These are phyloP conservation scores for Penicillium samsonianum DNA, from an alignment of 495 filamentous ascomycete genomes.

Conservation along the genomic window DNA sequence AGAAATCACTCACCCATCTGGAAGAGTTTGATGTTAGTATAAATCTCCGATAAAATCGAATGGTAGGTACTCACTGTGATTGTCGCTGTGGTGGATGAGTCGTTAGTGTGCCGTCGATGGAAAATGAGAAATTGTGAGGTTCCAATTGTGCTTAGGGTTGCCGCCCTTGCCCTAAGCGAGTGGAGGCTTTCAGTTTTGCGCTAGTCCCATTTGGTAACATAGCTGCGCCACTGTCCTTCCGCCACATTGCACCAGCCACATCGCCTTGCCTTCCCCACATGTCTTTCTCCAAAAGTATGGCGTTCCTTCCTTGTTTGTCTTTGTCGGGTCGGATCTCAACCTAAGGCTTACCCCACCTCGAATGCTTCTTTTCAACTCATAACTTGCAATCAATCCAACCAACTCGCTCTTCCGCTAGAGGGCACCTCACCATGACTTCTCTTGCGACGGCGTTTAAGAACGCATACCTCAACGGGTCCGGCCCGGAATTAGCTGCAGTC, in stretches of 20 bases:
- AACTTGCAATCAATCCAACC: not conserved
- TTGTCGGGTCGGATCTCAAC: conserved; percentile 1
- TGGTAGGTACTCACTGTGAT: conserved; percentile 52
- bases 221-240: conserved; percentile 5
- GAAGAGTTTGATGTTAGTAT: conserved; percentile 39
- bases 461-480: conserved; percentile 57
- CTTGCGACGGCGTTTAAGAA: conserved; percentile 62
- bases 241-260: conserved; percentile 9
- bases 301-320: not conserved
- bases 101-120: conserved; percentile 43
- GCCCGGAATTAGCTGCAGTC: conserved; percentile 66
- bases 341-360: conserved; percentile 1
- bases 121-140: conserved; percentile 52
- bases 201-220: conserved; percentile 28
- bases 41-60: conserved; percentile 14
- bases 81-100: conserved; percentile 57
- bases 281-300: conserved; percentile 9
- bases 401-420: not conserved
- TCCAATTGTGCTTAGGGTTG: conserved; percentile 49
- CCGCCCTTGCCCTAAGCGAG: conserved; percentile 53
- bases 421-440: conserved; percentile 55
- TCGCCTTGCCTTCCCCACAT: conserved; percentile 6
- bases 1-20: conserved; percentile 57
- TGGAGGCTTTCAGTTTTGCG: conserved; percentile 26
- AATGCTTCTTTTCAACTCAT: not conserved